Evolutionary conservation across 2,329 filamentous ascomycete species (phyloP).

Genomic region (Aspergillus oerlinghausenensis): DNA sequence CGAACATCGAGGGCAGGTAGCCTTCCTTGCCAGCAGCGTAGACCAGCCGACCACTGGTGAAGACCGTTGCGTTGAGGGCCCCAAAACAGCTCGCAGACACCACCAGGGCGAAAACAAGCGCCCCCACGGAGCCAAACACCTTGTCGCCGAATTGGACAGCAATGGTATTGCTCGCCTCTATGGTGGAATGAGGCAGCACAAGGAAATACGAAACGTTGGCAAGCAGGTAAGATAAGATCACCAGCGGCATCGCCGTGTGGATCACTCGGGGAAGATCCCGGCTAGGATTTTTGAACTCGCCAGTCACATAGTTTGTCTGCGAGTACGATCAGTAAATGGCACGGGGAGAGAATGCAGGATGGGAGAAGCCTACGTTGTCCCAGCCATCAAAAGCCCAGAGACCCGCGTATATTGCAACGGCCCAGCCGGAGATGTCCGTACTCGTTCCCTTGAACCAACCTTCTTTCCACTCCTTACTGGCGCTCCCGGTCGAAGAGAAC

Average conservation of each 20-base stretch:
- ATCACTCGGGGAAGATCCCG: slow-evolving; percentile 91
- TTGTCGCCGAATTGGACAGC: slow-evolving; percentile 87
- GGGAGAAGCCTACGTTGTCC: slow-evolving; percentile 71
- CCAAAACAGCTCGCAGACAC: slow-evolving; percentile 92
- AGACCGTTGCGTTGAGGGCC: slow-evolving; percentile 88
- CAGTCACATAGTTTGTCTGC: slow-evolving; percentile 94
- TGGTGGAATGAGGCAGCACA: slow-evolving; percentile 73
- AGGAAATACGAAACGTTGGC: slow-evolving; percentile 94
- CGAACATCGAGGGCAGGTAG: slow-evolving; percentile 80
- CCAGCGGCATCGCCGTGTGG: slow-evolving; percentile 91
- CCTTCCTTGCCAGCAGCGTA: slow-evolving; percentile 95
- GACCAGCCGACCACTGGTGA: slow-evolving; percentile 85
- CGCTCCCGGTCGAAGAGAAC: slow-evolving; percentile 68
- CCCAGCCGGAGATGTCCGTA: slow-evolving; percentile 77
- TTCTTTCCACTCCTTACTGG: slow-evolving; percentile 81
- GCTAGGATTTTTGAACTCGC: slow-evolving; percentile 87
- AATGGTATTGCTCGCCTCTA: slow-evolving; percentile 90
- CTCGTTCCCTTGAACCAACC: slow-evolving; percentile 88
- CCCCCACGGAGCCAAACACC: slow-evolving; percentile 80
- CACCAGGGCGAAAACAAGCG: slow-evolving; percentile 78
- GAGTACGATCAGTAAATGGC: not conserved
- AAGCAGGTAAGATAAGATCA: slow-evolving; percentile 84
- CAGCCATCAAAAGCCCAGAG: slow-evolving; percentile 98
- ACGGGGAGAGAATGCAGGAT: too few species aligned
- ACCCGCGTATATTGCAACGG: slow-evolving; percentile 89